Evolutionary conservation across 2,329 filamentous ascomycete genomes (phyloP).

Genomic region (Neopestalotiopsis sp.): DNA sequence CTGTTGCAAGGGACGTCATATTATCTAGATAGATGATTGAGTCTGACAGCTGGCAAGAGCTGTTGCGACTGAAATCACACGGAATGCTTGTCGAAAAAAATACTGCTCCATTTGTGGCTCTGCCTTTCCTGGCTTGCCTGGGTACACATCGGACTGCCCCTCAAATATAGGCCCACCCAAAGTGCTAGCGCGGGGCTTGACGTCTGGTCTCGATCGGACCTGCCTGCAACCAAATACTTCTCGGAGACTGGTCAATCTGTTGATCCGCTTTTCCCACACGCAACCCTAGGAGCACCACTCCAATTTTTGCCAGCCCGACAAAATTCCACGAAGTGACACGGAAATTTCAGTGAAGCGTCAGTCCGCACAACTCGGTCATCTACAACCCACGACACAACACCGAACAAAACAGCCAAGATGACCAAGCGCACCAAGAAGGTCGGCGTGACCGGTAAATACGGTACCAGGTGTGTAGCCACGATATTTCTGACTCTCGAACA

Average conservation of each 20-base stretch:
- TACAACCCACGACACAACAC: conserved; percentile 29
- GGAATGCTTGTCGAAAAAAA: neutral
- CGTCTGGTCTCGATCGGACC: neutral
- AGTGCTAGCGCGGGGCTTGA: neutral
- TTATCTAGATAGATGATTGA: neutral
- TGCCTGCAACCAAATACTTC: neutral
- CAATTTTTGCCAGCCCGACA: conserved; percentile 7
- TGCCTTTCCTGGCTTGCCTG: neutral
- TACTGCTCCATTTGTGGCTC: neutral
- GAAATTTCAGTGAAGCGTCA: conserved; percentile 12
- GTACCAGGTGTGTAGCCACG: conserved; percentile 76
- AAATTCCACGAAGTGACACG: neutral
- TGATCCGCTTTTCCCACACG: conserved; percentile 7
- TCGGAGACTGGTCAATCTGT: conserved; percentile 5
- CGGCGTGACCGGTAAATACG: conserved; percentile 98
- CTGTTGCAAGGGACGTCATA: neutral
- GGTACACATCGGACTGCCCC: neutral
- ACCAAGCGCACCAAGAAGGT: conserved; percentile 98
- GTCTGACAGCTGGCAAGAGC: neutral
- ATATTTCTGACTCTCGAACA: conserved; percentile 22
- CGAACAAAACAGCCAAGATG: conserved; percentile 68
- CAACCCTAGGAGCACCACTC: conserved; percentile 8
- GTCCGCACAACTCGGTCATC: conserved; percentile 30
- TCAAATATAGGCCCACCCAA: neutral
- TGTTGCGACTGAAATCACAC: neutral